phyloP scores from a whole-genome alignment of 2,329 filamentous ascomycete species.

The Venturia aucupariae region DNA sequence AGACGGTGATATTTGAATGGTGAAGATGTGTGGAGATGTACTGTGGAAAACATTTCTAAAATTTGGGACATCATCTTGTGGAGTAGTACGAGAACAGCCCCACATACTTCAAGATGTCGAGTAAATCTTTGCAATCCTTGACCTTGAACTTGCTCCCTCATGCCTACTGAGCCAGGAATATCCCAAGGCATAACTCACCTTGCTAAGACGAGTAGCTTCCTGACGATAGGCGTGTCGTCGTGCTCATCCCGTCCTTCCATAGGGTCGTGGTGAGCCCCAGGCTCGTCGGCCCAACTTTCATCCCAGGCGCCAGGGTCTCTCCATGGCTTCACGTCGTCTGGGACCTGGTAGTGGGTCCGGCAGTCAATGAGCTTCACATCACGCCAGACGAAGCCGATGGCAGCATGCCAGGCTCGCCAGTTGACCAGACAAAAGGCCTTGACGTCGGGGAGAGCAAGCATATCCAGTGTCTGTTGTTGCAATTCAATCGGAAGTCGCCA shows the following conservation, averaged over 20 bases:
- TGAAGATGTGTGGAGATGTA: background rate
- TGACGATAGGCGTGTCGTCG: conserved; percentile 20
- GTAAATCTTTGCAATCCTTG: background rate
- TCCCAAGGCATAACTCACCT: conserved; percentile 21
- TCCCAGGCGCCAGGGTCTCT: background rate
- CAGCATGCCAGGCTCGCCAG: background rate
- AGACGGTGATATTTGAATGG: background rate
- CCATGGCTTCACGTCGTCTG: conserved; percentile 9
- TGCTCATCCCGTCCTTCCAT: conserved; percentile 10
- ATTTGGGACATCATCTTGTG: background rate
- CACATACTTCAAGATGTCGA: background rate
- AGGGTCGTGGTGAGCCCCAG: background rate
- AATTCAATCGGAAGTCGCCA: conserved; percentile 9
- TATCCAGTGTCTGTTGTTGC: conserved; percentile 1
- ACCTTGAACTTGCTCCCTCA: background rate
- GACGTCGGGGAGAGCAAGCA: background rate
- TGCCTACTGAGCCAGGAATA: background rate
- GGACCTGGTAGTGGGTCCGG: background rate
- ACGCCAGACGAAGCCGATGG: conserved; percentile 4
- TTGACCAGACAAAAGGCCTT: background rate
- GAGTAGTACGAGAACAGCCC: background rate
- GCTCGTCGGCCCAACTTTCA: background rate
- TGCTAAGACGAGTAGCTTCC: conserved; percentile 34
- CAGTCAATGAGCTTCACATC: conserved; percentile 12
- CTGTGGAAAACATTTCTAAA: background rate